These are phyloP conservation scores for Dictyostelium firmibasis DNA, from an alignment of 78 protist species.

Conservation along the genomic window DNA sequence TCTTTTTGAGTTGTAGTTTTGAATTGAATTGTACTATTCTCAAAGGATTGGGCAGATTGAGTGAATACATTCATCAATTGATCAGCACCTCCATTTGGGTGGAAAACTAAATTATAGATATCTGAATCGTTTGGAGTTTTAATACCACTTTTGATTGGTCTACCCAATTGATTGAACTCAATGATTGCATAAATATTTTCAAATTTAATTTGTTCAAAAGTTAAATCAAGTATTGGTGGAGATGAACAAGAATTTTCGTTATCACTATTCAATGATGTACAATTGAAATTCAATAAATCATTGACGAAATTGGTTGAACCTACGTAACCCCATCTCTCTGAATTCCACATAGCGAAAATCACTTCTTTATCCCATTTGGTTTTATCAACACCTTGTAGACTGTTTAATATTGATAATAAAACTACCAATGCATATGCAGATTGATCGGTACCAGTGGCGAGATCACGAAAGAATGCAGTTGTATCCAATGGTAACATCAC, in stretches of 20 bases:
- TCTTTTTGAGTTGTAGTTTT: neutral
- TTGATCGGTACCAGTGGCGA: constrained; percentile 56
- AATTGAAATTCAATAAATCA: constrained; percentile 32
- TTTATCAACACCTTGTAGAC: neutral
- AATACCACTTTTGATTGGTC: neutral
- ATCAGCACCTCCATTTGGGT: neutral
- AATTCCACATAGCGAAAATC: constrained; percentile 46
- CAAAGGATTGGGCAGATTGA: neutral
- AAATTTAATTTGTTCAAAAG: constrained; percentile 37
- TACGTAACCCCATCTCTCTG: constrained; percentile 73
- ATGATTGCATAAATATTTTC: constrained; percentile 10
- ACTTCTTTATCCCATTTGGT: constrained; percentile 9
- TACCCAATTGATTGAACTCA: constrained; percentile 71
- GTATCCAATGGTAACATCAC: constrained; percentile 56
- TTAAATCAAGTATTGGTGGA: constrained; percentile 8
- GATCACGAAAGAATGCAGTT: constrained; percentile 75
- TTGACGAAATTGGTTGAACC: constrained; percentile 49
- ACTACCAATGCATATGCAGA: neutral
- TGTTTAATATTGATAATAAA: neutral
- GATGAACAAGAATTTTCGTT: neutral
- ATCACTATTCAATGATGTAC: neutral
- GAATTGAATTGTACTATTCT: neutral
- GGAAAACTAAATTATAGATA: neutral
- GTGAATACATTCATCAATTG: neutral
- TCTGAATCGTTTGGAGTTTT: neutral